These are phyloP conservation scores for Paraglomus brasilianum DNA, from an alignment of 192 early-diverging fungal genomes.

Conservation along the genomic window DNA sequence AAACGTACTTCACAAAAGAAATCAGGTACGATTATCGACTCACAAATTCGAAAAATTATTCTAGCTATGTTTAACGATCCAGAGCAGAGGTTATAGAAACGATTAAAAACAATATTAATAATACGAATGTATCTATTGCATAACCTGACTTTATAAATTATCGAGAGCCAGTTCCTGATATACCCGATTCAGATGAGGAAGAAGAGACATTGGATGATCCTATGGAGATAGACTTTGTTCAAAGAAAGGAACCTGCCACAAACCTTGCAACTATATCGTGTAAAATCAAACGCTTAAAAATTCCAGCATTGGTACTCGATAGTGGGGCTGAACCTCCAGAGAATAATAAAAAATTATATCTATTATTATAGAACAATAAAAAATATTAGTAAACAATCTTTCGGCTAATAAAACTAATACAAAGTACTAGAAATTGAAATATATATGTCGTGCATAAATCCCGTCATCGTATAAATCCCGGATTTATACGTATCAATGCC, in stretches of 20 bases:
- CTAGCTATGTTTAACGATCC: constrained; percentile 23
- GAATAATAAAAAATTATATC: no score
- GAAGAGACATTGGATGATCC: constrained; percentile 15
- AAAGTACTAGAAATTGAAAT: no score
- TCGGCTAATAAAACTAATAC: no score
- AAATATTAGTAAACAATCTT: no score
- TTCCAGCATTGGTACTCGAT: constrained; percentile 8
- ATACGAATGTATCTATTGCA: constrained; percentile 11
- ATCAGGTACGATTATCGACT: constrained; percentile 16
- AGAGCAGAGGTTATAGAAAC: constrained; percentile 17
- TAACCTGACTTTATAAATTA: constrained; percentile 12
- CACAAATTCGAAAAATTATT: constrained; percentile 11
- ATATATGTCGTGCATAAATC: no score
- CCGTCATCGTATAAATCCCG: no score
- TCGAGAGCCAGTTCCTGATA: background rate
- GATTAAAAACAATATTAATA: constrained; percentile 4
- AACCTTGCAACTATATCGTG: background rate
- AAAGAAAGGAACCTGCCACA: constrained; percentile 17
- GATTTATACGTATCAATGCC: no score
- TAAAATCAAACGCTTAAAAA: constrained; percentile 19
- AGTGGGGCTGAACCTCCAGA: constrained; percentile 1
- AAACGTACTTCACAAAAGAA: constrained; percentile 16
- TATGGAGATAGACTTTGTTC: constrained; percentile 8
- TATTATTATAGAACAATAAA: no score
- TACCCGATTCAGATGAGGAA: constrained; percentile 20